Evolutionary conservation across 192 early-diverging fungal species (phyloP).

Genomic region (Dispira parvispora): DNA sequence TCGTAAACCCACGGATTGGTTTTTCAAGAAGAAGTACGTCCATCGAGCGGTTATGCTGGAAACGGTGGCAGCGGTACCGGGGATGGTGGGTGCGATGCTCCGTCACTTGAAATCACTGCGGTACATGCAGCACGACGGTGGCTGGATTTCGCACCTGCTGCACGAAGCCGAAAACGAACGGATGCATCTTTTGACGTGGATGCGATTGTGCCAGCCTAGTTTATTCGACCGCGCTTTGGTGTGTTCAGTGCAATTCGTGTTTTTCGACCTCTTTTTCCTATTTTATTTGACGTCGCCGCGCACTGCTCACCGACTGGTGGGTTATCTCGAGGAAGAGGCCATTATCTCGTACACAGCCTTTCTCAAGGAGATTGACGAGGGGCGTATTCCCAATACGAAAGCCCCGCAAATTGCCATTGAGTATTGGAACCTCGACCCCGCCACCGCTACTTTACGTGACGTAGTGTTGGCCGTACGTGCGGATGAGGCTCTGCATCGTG

Average conservation of each 20-base stretch:
- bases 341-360: conserved; percentile 81
- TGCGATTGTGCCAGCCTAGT: conserved; percentile 47
- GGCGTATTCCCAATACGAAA: conserved; percentile 44
- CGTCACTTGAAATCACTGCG: conserved; percentile 66
- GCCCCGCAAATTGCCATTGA: conserved; percentile 76
- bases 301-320: conserved; percentile 73
- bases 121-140: conserved; percentile 61
- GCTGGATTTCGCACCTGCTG: conserved; percentile 78
- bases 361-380: conserved; percentile 67
- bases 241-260: conserved; percentile 64
- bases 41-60: conserved; percentile 66
- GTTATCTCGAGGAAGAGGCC: conserved; percentile 90
- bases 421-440: conserved; percentile 58
- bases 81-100: conserved; percentile 75
- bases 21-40: conserved; percentile 59
- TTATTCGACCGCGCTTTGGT: conserved; percentile 47
- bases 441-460: conserved; percentile 60
- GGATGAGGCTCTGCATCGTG: conserved; percentile 78
- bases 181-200: conserved; percentile 63
- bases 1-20: conserved; percentile 43
- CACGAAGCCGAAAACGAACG: conserved; percentile 88
- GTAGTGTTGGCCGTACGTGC: conserved; percentile 74
- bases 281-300: conserved; percentile 66
- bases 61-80: conserved; percentile 63
- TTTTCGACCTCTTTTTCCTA: conserved; percentile 80